Evolutionary conservation across 257 asterid genomes (phyloP).

Genomic region (Salvia splendens): DNA sequence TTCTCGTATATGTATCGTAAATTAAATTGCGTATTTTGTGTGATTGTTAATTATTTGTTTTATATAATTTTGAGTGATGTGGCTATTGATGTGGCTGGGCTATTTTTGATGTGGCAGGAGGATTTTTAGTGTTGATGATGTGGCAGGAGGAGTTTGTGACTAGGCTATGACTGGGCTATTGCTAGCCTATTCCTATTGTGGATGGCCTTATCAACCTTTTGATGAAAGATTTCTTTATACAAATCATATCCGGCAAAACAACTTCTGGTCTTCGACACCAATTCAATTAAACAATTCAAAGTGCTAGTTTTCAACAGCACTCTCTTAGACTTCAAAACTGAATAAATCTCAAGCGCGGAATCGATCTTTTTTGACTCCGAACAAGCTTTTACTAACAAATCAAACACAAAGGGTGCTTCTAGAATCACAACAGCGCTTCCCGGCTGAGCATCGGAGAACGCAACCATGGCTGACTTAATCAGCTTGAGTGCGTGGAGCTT

Average conservation of each 20-base stretch:
- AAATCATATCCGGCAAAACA: constrained; percentile 63
- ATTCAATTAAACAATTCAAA: constrained; percentile 66
- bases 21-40: no score
- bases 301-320: constrained; percentile 48
- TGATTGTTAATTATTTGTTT: no score
- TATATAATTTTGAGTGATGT: no score
- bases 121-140: no score
- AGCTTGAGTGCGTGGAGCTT: constrained; percentile 51
- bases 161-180: no score
- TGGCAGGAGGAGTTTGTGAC: no score
- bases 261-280: constrained; percentile 59
- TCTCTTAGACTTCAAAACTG: constrained; percentile 56
- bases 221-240: constrained; percentile 51
- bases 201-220: constrained; percentile 32
- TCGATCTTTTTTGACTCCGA: constrained; percentile 69
- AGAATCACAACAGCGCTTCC: constrained; percentile 47
- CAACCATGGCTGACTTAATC: constrained; percentile 60
- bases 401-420: constrained; percentile 74
- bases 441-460: constrained; percentile 43
- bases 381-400: constrained; percentile 67
- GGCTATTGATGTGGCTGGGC: no score
- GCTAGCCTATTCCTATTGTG: no score
- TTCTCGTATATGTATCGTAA: no score
- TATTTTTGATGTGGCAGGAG: no score
- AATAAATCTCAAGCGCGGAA: constrained; percentile 48